phyloP scores from a whole-genome alignment of 345 rosid genomes.

The Cochlearia excelsa region DNA sequence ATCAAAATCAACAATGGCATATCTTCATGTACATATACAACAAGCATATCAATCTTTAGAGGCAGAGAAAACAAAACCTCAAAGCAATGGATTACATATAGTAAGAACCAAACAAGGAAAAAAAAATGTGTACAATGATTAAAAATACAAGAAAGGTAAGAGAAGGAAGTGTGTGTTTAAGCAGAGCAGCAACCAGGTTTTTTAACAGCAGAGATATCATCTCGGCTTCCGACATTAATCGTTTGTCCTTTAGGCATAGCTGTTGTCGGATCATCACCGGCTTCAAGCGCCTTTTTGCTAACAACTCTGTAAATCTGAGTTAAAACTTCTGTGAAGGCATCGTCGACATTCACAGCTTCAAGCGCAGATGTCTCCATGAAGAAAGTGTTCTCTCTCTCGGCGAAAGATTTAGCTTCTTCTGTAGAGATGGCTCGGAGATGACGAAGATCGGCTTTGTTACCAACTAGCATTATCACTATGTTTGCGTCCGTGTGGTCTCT shows the following conservation, averaged over 20 bases:
- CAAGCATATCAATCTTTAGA: too few species aligned
- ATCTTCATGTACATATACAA: too few species aligned
- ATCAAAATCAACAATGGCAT: too few species aligned
- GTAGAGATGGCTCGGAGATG: slow-evolving; percentile 49
- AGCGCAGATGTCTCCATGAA: slow-evolving; percentile 42
- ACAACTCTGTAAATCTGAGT: slow-evolving; percentile 74
- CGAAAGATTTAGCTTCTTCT: slow-evolving; percentile 64
- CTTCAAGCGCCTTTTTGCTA: slow-evolving; percentile 77
- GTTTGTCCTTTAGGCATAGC: slow-evolving; percentile 82
- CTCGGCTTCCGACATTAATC: slow-evolving; percentile 59
- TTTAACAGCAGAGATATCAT: slow-evolving; percentile 80
- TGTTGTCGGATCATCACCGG: slow-evolving; percentile 76
- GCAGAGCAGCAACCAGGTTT: slow-evolving; percentile 74
- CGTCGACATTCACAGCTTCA: slow-evolving; percentile 77
- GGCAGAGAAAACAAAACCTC: too few species aligned
- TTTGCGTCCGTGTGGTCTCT: too few species aligned
- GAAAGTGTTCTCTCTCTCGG: slow-evolving; percentile 59
- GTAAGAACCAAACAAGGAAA: too few species aligned
- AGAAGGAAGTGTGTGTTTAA: slow-evolving; percentile 13
- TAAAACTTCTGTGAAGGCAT: slow-evolving; percentile 77
- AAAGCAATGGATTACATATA: too few species aligned
- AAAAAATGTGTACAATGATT: not conserved
- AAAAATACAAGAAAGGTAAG: slow-evolving; percentile 12
- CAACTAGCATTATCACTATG: slow-evolving; percentile 87
- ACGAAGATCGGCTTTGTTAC: slow-evolving; percentile 62